phyloP scores from a whole-genome alignment of 192 early-diverging fungal genomes.

The Backusella westeae region DNA sequence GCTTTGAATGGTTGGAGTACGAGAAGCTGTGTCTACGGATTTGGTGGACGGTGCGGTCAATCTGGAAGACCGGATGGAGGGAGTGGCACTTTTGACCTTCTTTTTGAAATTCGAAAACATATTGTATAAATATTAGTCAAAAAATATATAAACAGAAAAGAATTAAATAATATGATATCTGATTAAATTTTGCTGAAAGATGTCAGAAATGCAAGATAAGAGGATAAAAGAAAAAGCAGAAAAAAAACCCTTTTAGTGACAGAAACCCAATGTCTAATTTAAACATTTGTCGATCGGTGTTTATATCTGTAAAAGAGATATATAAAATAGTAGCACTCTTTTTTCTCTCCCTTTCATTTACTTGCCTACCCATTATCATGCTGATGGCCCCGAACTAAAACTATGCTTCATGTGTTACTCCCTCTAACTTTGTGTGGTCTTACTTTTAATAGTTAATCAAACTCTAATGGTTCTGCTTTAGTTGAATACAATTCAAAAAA shows the following conservation, averaged over 20 bases:
- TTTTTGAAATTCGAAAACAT: background rate
- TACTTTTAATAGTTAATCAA: background rate
- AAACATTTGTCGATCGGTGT: background rate
- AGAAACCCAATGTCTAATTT: background rate
- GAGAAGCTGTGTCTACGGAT: background rate
- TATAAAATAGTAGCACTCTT: background rate
- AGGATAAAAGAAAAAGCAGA: background rate
- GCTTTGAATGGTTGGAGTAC: background rate
- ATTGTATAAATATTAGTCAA: background rate
- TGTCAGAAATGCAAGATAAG: background rate
- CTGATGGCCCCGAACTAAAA: background rate
- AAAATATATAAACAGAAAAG: background rate
- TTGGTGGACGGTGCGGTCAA: background rate
- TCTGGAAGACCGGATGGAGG: background rate
- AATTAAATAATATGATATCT: background rate
- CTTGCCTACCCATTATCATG: background rate
- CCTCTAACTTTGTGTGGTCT: background rate
- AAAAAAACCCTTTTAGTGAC: background rate
- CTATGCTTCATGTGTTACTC: background rate
- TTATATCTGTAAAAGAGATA: constrained; percentile 1
- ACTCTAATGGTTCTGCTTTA: background rate
- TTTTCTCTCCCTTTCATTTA: background rate
- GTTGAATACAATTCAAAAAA: background rate
- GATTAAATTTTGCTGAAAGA: background rate
- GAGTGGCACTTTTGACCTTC: background rate